Percentiles rank a stretch among this genome's conserved stretches.
Evolutionary conservation across 768 basidiomycete genomes (phyloP).

Genomic region (Phylloporus sp.): DNA sequence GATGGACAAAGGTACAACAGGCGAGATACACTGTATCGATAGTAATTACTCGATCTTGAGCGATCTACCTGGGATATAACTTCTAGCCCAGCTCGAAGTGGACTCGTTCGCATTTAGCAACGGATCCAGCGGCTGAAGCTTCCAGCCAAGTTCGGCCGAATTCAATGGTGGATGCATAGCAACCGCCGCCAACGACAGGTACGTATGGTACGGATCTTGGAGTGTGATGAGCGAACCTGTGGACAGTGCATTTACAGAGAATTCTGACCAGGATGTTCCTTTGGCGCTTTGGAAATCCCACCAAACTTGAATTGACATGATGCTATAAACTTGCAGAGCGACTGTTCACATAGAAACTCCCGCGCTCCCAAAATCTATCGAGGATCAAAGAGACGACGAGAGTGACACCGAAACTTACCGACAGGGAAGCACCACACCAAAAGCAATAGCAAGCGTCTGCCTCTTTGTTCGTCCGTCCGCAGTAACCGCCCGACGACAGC

Average conservation of each 20-base stretch:
- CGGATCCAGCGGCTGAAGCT: conserved; percentile 57
- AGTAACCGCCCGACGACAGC: conserved; percentile 67
- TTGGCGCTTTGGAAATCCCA: conserved; percentile 81
- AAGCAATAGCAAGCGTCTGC: conserved; percentile 96
- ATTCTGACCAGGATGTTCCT: conserved; percentile 66
- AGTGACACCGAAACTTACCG: conserved; percentile 41
- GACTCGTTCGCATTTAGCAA: conserved; percentile 63
- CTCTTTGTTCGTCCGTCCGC: conserved; percentile 82
- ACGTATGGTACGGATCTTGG: conserved; percentile 92
- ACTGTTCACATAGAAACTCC: conserved; percentile 50
- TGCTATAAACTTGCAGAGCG: conserved; percentile 61
- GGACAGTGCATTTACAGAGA: background rate
- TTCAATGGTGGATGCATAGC: conserved; percentile 54
- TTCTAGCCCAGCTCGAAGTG: conserved; percentile 64
- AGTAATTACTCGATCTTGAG: too few relatives aligned
- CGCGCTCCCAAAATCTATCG: conserved; percentile 62
- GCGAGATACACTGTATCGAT: too few relatives aligned
- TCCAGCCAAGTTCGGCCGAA: conserved; percentile 42
- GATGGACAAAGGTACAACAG: too few relatives aligned
- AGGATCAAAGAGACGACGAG: background rate
- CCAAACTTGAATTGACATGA: conserved; percentile 84
- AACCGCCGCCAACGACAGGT: conserved; percentile 79
- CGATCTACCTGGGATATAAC: conserved; percentile 43
- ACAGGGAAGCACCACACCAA: conserved; percentile 83
- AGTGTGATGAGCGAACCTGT: conserved; percentile 10